These are phyloP conservation scores for Protostelium mycophagum DNA, from an alignment of 78 protist genomes.

Conservation along the genomic window DNA sequence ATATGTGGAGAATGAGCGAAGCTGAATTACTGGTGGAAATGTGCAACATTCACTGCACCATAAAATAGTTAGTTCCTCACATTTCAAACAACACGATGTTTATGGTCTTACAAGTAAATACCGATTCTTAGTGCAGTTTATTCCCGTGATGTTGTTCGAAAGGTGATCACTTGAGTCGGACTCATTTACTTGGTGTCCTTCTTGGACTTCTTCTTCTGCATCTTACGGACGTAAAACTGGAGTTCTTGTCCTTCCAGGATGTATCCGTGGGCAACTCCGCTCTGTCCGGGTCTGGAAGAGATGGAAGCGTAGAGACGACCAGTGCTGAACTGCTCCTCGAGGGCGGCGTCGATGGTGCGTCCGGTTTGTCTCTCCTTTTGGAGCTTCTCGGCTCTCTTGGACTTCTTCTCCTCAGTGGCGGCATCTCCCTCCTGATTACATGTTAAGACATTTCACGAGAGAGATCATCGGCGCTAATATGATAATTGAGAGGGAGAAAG, in stretches of 20 bases:
- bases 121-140: background rate
- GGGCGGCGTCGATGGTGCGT: conserved; percentile 68
- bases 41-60: no score
- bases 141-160: background rate
- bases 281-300: conserved; percentile 96
- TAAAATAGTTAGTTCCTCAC: no score
- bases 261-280: conserved; percentile 98
- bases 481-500: background rate
- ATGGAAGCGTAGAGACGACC: conserved; percentile 96
- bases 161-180: background rate
- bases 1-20: no score
- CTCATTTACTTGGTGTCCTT: background rate
- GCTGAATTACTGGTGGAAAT: no score
- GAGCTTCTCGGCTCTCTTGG: conserved; percentile 50
- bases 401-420: conserved; percentile 21
- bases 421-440: conserved; percentile 19
- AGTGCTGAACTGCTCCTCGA: conserved; percentile 85
- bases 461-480: background rate
- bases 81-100: no score
- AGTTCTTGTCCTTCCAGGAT: conserved; percentile 99
- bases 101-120: no score
- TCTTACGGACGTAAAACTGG: conserved; percentile 93
- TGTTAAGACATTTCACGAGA: background rate
- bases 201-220: conserved; percentile 79
- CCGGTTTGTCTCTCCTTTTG: conserved; percentile 8